phyloP scores from a whole-genome alignment of 768 basidiomycete species.

The Mycena epipterygia region DNA sequence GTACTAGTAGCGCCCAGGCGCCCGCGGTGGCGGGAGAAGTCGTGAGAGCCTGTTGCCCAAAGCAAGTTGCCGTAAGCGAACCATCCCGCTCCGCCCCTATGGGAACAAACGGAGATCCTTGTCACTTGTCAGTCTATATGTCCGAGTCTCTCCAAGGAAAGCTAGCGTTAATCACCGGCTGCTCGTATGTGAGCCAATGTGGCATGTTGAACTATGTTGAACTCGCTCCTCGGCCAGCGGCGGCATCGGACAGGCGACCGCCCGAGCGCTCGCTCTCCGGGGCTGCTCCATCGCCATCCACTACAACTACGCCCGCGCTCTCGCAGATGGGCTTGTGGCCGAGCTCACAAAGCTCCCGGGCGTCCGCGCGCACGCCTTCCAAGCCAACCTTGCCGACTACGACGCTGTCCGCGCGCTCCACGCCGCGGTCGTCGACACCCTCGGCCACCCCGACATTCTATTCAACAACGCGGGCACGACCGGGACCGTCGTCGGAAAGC shows the following conservation, averaged over 20 bases:
- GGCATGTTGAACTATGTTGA: no score
- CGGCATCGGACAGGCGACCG: constrained; percentile 67
- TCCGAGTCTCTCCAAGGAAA: constrained; percentile 41
- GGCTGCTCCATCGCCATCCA: constrained; percentile 67
- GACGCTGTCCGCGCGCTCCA: constrained; percentile 60
- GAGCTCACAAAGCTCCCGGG: constrained; percentile 48
- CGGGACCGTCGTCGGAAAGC: constrained; percentile 56
- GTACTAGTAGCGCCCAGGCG: no score
- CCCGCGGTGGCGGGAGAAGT: no score
- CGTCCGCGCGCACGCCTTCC: constrained; percentile 58
- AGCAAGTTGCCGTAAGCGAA: no score
- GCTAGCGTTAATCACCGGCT: constrained; percentile 53
- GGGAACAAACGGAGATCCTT: no score
- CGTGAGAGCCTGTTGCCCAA: no score
- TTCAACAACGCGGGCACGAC: constrained; percentile 66
- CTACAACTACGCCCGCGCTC: constrained; percentile 55
- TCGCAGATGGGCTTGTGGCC: constrained; percentile 55
- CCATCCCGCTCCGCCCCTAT: no score
- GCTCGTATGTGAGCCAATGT: constrained; percentile 47
- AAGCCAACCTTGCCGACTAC: constrained; percentile 63
- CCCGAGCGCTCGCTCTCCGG: constrained; percentile 57
- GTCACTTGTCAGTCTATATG: no score
- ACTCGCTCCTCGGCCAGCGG: constrained; percentile 50
- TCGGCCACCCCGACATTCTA: constrained; percentile 65
- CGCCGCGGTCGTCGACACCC: constrained; percentile 53